Evolutionary conservation across 2,329 filamentous ascomycete species (phyloP).

Genomic region (Tolypocladium ophioglossoides): DNA sequence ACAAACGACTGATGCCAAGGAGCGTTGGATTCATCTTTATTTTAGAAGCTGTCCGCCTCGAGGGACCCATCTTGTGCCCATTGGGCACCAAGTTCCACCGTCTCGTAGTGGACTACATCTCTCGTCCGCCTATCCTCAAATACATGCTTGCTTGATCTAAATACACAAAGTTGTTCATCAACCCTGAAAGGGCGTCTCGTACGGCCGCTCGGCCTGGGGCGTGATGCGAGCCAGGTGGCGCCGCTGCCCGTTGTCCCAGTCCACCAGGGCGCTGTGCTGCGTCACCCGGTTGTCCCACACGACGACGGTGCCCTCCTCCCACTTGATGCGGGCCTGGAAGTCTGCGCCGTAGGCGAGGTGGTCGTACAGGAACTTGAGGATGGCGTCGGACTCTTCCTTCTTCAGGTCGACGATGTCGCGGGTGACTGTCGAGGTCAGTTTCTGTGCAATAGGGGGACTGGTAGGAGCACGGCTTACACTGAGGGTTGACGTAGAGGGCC

Average conservation of each 20-base stretch:
- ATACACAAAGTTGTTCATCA: not conserved
- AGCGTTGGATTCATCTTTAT: too few relatives aligned
- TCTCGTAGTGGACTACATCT: too few relatives aligned
- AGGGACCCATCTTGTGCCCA: too few relatives aligned
- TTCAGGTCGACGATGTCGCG: constrained; percentile 73
- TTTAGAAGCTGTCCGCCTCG: too few relatives aligned
- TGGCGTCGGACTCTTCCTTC: constrained; percentile 72
- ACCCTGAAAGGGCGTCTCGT: constrained; percentile 47
- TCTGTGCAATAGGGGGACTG: not conserved
- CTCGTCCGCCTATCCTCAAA: too few relatives aligned
- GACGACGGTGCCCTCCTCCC: constrained; percentile 70
- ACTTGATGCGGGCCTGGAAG: constrained; percentile 62
- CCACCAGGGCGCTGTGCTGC: constrained; percentile 66
- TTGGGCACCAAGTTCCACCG: too few relatives aligned
- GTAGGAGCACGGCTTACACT: constrained; percentile 45
- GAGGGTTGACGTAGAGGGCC: constrained; percentile 70
- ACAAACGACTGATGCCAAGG: too few relatives aligned
- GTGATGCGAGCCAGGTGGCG: constrained; percentile 75
- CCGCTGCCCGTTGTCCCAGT: constrained; percentile 71
- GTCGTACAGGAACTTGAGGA: constrained; percentile 60
- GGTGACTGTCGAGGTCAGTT: constrained; percentile 44
- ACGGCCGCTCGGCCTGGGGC: constrained; percentile 69
- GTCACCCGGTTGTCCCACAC: constrained; percentile 82
- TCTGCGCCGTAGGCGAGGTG: constrained; percentile 48
- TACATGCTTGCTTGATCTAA: not conserved